Conservation (phyloP, 306 rosid genomes). For the Sindora glabra region DNA sequence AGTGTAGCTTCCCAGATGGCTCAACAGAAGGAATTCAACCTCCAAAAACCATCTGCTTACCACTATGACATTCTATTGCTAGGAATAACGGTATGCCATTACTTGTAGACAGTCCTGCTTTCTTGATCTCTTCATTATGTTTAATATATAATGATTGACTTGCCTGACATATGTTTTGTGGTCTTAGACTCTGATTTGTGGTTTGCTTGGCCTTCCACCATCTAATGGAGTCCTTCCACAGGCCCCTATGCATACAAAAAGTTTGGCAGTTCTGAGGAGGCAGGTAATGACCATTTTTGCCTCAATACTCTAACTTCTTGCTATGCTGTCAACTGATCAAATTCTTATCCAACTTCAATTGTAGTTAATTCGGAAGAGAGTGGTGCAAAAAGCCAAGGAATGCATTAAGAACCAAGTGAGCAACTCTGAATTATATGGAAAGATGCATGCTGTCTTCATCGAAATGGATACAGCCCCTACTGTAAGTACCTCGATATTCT, state of each 20-base stretch:
- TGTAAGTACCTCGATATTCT: constrained; percentile 25
- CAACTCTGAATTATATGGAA: constrained; percentile 57
- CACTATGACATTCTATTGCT: constrained; percentile 74
- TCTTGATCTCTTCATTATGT: neutral
- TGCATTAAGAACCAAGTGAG: constrained; percentile 46
- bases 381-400: constrained; percentile 79
- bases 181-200: constrained; percentile 63
- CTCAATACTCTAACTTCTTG: neutral
- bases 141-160: neutral
- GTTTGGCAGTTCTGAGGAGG: constrained; percentile 66
- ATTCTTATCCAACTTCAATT: constrained; percentile 11
- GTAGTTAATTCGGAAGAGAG: constrained; percentile 64
- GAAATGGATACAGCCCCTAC: constrained; percentile 72
- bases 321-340: constrained; percentile 2
- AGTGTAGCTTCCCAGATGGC: constrained; percentile 90
- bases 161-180: constrained; percentile 2
- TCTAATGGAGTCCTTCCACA: constrained; percentile 95
- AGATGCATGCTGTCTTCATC: constrained; percentile 59
- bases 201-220: constrained; percentile 87
- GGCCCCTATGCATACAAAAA: constrained; percentile 96
- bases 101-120: constrained; percentile 4
- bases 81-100: constrained; percentile 54
- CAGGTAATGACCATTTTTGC: constrained; percentile 35
- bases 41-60: constrained; percentile 84
- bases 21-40: constrained; percentile 87